Base-by-base conservation (phyloP, 208 protist genomes). In the Leishmania braziliensis region DNA sequence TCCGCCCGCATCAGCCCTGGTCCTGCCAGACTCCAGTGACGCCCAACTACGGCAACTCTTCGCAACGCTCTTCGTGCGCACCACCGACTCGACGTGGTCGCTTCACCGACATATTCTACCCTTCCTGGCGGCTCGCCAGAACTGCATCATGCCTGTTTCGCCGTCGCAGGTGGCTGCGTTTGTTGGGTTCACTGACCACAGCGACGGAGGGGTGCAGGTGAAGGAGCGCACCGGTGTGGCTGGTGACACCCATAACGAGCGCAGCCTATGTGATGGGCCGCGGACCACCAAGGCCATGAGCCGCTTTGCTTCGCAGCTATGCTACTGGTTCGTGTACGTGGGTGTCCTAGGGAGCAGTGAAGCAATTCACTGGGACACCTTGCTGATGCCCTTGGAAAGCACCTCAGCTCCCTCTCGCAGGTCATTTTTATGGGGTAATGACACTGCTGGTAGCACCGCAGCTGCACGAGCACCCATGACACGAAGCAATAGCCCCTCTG, bases 241-340 rank as follows among this genome's bases (percentile, higher is more conserved):
- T 14, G 14, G 29, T 68, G 29, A 20, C 62, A 26, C 62, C 29
- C 29, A 23, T 6, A 14, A 14, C 20, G 70, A 23, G 18, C 3
- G 1, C 0, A 26, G 1, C 70, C 20, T 36, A 46, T 36, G 16
- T n/a, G n/a, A 54, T 39, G 48, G 46, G 2, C 3, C 70, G 70
- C 20, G 20, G 46, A 60, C n/a, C 5, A 33, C 26, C 1, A 12
- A 5, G 26, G 51, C 46, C 14, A 36, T 80, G 2, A 43, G 9
- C 5, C 69, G 69, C 65, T 80, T 84, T 46, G 81, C 75, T 48
- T 79, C 81, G 51, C 56, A 84, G 48, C 14, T 84, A 26, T 77
- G 75, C 39, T 43, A 26, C 23, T 84, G 75, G 81, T 80, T 84
- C 46, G 46, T 84, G 14, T 80, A 71, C 36, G 66, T 84, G 9